These are phyloP conservation scores for Vigna mungo DNA, from an alignment of 306 rosid species.

Conservation along the genomic window DNA sequence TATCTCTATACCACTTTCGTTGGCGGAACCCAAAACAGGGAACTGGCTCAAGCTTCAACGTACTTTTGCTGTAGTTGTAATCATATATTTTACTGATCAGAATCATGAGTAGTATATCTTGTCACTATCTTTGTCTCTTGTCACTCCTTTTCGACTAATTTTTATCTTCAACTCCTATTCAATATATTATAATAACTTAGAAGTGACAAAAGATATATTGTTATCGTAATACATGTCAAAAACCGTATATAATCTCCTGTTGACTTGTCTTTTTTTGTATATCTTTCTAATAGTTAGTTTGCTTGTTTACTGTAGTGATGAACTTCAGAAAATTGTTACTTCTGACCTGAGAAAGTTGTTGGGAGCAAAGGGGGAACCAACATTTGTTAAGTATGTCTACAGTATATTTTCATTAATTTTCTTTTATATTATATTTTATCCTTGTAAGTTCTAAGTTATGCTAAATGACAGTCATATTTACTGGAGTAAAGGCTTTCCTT, in stretches of 20 bases:
- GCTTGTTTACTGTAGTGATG: conserved; percentile 62
- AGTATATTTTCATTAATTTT: conserved; percentile 30
- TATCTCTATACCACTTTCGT: conserved; percentile 88
- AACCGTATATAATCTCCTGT: conserved; percentile 33
- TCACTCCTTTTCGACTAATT: too few relatives aligned
- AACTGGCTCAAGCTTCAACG: conserved; percentile 83
- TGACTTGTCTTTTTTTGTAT: conserved; percentile 15
- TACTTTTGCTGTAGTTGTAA: conserved; percentile 46
- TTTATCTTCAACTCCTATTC: neutral
- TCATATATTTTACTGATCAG: conserved; percentile 4
- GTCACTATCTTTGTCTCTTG: neutral
- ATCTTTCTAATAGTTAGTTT: conserved; percentile 24
- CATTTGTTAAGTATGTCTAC: conserved; percentile 73
- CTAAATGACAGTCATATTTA: conserved; percentile 74
- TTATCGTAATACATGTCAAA: neutral
- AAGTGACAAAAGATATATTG: conserved; percentile 12
- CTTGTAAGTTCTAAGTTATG: conserved; percentile 36
- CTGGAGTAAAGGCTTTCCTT: conserved; percentile 95
- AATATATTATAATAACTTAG: conserved; percentile 7
- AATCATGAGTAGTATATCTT: conserved; percentile 23
- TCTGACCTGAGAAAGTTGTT: conserved; percentile 83
- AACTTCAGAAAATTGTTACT: conserved; percentile 74
- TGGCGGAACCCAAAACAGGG: conserved; percentile 84
- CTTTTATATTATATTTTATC: neutral
- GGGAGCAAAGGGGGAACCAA: conserved; percentile 92